A percentile compares a stretch with the other conserved stretches of the same genome.
Evolutionary conservation across 805 yeast species (phyloP).

Genomic region (Tetrapisispora taiwanensis): DNA sequence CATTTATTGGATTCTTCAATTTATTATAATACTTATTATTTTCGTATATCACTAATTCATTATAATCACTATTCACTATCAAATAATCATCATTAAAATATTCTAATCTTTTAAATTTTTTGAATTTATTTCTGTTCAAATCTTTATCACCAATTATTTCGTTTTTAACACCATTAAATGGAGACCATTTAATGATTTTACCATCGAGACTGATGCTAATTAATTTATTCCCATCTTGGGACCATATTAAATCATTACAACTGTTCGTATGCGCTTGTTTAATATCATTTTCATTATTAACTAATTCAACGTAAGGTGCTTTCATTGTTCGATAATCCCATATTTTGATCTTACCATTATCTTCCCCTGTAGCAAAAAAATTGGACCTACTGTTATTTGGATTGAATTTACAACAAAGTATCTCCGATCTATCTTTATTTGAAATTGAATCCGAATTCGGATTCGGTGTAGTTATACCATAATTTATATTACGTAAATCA

Average conservation of each 20-base stretch:
- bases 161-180: slow-evolving; percentile 5
- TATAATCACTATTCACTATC: slow-evolving; percentile 19
- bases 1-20: slow-evolving; percentile 8
- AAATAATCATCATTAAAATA: slow-evolving; percentile 16
- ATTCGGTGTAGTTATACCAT: slow-evolving; percentile 61
- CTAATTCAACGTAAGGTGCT: slow-evolving; percentile 16
- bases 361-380: slow-evolving; percentile 68
- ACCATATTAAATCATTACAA: slow-evolving; percentile 75
- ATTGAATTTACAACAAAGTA: slow-evolving; percentile 55
- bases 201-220: slow-evolving; percentile 73
- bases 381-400: slow-evolving; percentile 42
- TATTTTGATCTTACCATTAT: slow-evolving; percentile 66
- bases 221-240: slow-evolving; percentile 50
- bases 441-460: slow-evolving; percentile 47
- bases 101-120: slow-evolving; percentile 17
- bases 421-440: slow-evolving; percentile 27
- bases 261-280: slow-evolving; percentile 63
- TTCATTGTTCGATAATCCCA: slow-evolving; percentile 65
- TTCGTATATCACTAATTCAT: slow-evolving; percentile 20
- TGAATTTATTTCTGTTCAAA: slow-evolving; percentile 14
- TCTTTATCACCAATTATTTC: slow-evolving; percentile 18
- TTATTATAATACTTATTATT: slow-evolving; percentile 15
- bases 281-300: slow-evolving; percentile 3
- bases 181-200: slow-evolving; percentile 61
- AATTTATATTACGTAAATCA: slow-evolving; percentile 63